phyloP scores from a whole-genome alignment of 2,329 filamentous ascomycete genomes.

The Cladophialophora yegresii region DNA sequence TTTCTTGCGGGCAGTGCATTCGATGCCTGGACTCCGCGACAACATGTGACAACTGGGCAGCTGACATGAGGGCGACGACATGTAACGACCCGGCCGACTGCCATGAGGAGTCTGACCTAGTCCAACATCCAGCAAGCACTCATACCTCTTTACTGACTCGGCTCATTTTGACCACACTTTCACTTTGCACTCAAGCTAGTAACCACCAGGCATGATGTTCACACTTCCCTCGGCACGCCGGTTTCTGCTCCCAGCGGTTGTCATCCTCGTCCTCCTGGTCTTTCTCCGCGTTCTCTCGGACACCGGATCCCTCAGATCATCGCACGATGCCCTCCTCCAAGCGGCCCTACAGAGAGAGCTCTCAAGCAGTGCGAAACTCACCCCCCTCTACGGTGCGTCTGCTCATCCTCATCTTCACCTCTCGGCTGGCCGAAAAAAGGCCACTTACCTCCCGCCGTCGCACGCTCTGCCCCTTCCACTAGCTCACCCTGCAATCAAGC shows the following conservation, averaged over 20 bases:
- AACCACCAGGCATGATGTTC: constrained; percentile 32
- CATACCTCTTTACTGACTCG: not conserved
- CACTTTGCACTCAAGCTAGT: not conserved
- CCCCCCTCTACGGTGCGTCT: not conserved
- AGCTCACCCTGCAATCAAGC: constrained; percentile 6
- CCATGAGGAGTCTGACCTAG: not conserved
- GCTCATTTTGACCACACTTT: not conserved
- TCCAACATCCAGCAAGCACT: not conserved
- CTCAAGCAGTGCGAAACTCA: not conserved
- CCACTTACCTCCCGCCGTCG: not conserved
- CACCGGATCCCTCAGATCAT: constrained; percentile 4
- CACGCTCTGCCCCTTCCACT: not conserved
- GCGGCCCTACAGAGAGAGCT: constrained; percentile 4
- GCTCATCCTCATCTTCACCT: constrained; percentile 6
- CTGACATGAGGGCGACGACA: no score
- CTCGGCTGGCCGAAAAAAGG: not conserved
- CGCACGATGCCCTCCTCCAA: constrained; percentile 8
- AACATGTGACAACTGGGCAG: no score
- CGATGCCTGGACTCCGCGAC: not conserved
- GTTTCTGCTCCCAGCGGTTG: constrained; percentile 35
- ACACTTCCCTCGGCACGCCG: constrained; percentile 39
- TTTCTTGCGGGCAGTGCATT: not conserved
- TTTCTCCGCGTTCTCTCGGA: constrained; percentile 30
- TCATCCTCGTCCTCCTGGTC: constrained; percentile 32
- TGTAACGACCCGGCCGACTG: not conserved